Conservation (phyloP, 1,139 yeast genomes). For the Taphrina communis region DNA sequence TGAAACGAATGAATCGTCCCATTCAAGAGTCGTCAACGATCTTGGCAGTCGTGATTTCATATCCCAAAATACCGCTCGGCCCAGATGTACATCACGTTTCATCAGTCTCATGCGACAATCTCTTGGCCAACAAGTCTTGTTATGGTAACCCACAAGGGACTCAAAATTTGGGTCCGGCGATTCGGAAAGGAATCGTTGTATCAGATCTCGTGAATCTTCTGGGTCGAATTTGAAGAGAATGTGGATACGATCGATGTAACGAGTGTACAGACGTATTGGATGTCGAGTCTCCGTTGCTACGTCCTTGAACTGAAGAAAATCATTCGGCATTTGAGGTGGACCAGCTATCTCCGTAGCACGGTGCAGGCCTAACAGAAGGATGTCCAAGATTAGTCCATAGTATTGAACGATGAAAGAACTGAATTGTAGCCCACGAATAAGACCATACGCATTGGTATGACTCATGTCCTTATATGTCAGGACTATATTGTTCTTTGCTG, state of each 20-base stretch:
- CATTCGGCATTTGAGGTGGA: constrained; percentile 67
- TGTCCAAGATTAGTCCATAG: constrained; percentile 83
- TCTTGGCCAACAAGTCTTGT: constrained; percentile 92
- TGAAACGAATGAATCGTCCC: constrained; percentile 84
- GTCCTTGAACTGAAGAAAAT: constrained; percentile 73
- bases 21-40: constrained; percentile 71
- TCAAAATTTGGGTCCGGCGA: constrained; percentile 93
- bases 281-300: constrained; percentile 63
- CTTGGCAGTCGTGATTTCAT: constrained; percentile 76
- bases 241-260: constrained; percentile 83
- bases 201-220: constrained; percentile 74
- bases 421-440: constrained; percentile 86
- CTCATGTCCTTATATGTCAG: constrained; percentile 93
- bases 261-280: constrained; percentile 80
- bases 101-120: constrained; percentile 89
- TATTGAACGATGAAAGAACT: constrained; percentile 88
- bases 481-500: constrained; percentile 85
- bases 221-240: constrained; percentile 76
- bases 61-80: constrained; percentile 93
- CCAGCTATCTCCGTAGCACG: constrained; percentile 91
- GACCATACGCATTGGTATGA: constrained; percentile 86
- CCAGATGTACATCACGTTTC: constrained; percentile 89
- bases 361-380: constrained; percentile 80
- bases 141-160: constrained; percentile 83
- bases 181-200: constrained; percentile 76